These are phyloP conservation scores for Populus ilicifolia DNA, from an alignment of 345 rosid genomes.

Conservation along the genomic window DNA sequence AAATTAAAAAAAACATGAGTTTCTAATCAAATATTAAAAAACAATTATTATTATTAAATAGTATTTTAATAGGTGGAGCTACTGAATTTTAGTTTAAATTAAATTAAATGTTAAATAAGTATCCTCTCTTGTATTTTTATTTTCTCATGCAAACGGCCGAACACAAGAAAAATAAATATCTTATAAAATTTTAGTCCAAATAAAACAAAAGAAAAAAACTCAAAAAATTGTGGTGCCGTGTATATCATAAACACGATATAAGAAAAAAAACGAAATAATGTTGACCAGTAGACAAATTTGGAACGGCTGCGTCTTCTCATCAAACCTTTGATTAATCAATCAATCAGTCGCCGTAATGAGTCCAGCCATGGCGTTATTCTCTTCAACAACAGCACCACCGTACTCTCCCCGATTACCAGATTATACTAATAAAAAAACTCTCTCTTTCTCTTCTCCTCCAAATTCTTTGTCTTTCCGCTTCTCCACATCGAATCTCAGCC, in stretches of 20 bases:
- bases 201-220: not conserved
- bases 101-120: too few species aligned
- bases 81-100: too few species aligned
- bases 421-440: not conserved
- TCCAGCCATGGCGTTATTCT: slow-evolving; percentile 41
- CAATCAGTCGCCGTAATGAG: not conserved
- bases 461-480: slow-evolving; percentile 39
- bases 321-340: not conserved
- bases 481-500: slow-evolving; percentile 34
- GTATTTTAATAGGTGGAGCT: too few species aligned
- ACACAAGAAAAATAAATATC: not conserved
- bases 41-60: too few species aligned
- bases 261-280: not conserved
- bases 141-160: too few species aligned
- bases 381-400: slow-evolving; percentile 28
- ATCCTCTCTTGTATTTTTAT: too few species aligned
- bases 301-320: not conserved
- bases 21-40: too few species aligned
- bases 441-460: slow-evolving; percentile 12
- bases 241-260: not conserved
- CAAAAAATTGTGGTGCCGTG: not conserved
- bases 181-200: not conserved
- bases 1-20: too few species aligned
- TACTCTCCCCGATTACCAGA: slow-evolving; percentile 26
- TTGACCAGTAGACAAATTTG: not conserved